Percentiles rank a stretch among this genome's conserved stretches.
Evolutionary conservation across 2,329 filamentous ascomycete species (phyloP).

Genomic region (Fusarium fujikuroi): DNA sequence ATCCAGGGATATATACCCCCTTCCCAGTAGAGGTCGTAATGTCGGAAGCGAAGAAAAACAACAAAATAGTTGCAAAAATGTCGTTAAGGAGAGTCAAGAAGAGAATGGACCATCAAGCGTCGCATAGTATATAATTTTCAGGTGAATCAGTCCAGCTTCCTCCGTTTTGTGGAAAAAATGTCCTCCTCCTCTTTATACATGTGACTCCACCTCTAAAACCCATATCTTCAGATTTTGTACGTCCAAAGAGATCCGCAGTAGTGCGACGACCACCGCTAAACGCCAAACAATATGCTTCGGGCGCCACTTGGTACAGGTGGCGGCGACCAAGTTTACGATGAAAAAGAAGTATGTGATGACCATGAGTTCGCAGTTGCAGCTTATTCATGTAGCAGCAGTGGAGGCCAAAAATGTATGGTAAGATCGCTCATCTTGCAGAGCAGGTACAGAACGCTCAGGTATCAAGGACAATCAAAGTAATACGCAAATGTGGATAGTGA

Average conservation of each 20-base stretch:
- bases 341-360: slow-evolving; percentile 19
- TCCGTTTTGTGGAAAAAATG: slow-evolving; percentile 14
- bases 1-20: slow-evolving; percentile 17
- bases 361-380: slow-evolving; percentile 7
- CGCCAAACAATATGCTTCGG: slow-evolving; percentile 44
- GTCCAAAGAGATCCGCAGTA: slow-evolving; percentile 39
- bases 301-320: slow-evolving; percentile 17
- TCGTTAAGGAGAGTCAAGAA: slow-evolving; percentile 39
- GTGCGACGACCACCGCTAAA: slow-evolving; percentile 40
- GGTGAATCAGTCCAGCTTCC: slow-evolving; percentile 27
- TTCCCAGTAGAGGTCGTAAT: slow-evolving; percentile 32
- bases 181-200: slow-evolving; percentile 18
- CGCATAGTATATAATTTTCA: slow-evolving; percentile 26
- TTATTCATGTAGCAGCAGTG: slow-evolving; percentile 9
- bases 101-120: slow-evolving; percentile 35
- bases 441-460: slow-evolving; percentile 44
- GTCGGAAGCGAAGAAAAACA: slow-evolving; percentile 11
- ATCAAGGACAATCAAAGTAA: slow-evolving; percentile 29
- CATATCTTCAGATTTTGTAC: slow-evolving; percentile 29
- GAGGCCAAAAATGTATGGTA: slow-evolving; percentile 14
- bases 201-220: slow-evolving; percentile 24
- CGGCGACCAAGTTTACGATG: slow-evolving; percentile 21
- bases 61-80: slow-evolving; percentile 7
- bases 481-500: background rate
- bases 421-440: slow-evolving; percentile 36